Evolutionary conservation across 2,329 filamentous ascomycete species (phyloP), one percentile per base, ranked within the genome.

Genomic region (Pseudocercospora pini-densiflorae): DNA sequence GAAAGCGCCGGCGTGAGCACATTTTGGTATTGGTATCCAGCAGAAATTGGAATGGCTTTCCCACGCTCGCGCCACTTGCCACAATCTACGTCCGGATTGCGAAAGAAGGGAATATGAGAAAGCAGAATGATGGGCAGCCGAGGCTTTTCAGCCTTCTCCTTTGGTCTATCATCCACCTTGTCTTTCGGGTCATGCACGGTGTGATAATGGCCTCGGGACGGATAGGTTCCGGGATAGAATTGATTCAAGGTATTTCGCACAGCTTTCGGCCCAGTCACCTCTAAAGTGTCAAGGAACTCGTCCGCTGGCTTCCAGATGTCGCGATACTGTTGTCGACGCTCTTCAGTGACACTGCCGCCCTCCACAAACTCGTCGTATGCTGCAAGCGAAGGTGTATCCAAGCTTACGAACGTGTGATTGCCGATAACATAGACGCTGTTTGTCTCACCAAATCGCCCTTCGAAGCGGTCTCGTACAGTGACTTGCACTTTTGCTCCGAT

Each of bases 21-120:
- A 73, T 97, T 99, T 78, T 98, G 94, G 76, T 99, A 99, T 78
- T 99, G 95, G 76, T 97, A 97, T 14, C 95, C 95, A 16, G 84
- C 85, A 9, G 87, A 82, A 16, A 99, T 88, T 2, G 86, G 86
- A 66, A 99, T 92, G 24, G 94, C 89, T 71, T 95, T 96, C 82
- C 89, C 94, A 70, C 88, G 91, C 81, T 99, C 95, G 67, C 95
- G 89, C 57, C 90, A 81, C 1, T 92, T 93, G 0, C 95, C 95
- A 77, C 95, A 99, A 0, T 93, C 92, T 0, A 93, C 97, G 5
- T 91, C 92, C 0, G 90, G 87, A 0, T 88, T 85, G 67, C 95
- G 90, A 75, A 92, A 97, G 7, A 99, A 83, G 0, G 95, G 95
- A 0, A 98, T 93, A 74, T 99, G 95, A 0, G 92, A 93, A 9